A percentile compares a stretch with the other conserved stretches of the same genome.
Evolutionary conservation across 139 green algal genomes (phyloP).

Genomic region (Closterium sp.): DNA sequence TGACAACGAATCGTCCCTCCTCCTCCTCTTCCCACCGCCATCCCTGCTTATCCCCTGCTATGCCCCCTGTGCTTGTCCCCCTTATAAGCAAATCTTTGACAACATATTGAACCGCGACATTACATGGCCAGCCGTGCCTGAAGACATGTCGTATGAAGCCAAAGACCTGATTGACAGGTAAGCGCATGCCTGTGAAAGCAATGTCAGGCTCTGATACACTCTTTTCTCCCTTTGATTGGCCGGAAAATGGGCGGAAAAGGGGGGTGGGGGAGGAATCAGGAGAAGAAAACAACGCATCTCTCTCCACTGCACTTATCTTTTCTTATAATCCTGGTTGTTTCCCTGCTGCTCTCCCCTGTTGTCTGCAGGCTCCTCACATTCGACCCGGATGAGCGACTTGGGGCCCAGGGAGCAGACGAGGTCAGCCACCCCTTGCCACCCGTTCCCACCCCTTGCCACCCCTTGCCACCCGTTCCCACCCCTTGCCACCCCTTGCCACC

Average conservation of each 20-base stretch:
- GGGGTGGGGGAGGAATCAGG: too few relatives aligned
- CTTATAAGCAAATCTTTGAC: slow-evolving; percentile 72
- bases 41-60: background rate
- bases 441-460: too few relatives aligned
- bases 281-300: background rate
- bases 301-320: background rate
- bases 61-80: background rate
- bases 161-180: slow-evolving; percentile 67
- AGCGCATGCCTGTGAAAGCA: background rate
- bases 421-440: background rate
- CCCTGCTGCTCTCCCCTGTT: background rate
- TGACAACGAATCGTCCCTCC: background rate
- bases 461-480: background rate
- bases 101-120: slow-evolving; percentile 76
- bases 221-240: too few relatives aligned
- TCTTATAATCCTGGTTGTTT: background rate
- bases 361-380: background rate
- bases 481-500: background rate
- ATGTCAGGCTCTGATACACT: too few relatives aligned
- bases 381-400: background rate
- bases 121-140: slow-evolving; percentile 58
- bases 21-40: background rate
- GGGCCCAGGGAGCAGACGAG: slow-evolving; percentile 10
- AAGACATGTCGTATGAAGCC: slow-evolving; percentile 68
- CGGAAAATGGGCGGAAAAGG: too few relatives aligned